These are phyloP conservation scores for Syzygium syzygioides DNA, from an alignment of 441 rosid species.

Conservation along the genomic window DNA sequence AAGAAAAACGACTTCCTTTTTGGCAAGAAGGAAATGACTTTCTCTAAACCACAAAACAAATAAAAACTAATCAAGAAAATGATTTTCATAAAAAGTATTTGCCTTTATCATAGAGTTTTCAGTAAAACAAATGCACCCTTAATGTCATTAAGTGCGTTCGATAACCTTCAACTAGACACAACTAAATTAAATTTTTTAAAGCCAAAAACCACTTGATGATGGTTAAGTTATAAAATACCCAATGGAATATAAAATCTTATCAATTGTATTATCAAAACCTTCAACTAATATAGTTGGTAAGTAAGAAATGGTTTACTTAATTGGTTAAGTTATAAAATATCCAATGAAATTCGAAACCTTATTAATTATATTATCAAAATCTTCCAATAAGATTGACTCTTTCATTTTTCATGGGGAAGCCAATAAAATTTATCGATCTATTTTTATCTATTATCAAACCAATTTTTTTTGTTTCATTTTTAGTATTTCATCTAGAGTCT, in stretches of 20 bases:
- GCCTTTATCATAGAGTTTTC: not conserved
- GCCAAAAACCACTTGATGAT: not conserved
- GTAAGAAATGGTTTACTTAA: not conserved
- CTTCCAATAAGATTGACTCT: not conserved
- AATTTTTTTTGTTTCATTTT: not conserved
- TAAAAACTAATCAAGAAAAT: not conserved
- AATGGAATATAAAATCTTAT: not conserved
- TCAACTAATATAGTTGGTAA: not conserved
- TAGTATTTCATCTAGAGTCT: not conserved
- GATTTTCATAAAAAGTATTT: too few relatives aligned
- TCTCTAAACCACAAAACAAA: too few relatives aligned
- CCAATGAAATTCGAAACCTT: not conserved
- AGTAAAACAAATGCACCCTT: not conserved
- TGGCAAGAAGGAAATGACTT: not conserved
- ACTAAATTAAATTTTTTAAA: not conserved
- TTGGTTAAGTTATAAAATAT: not conserved
- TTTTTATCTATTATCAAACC: not conserved
- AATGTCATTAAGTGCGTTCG: not conserved
- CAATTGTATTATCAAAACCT: not conserved
- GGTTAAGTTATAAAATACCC: not conserved
- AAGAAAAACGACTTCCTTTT: not conserved
- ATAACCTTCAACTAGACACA: not conserved
- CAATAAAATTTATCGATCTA: not conserved
- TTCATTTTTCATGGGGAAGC: not conserved
- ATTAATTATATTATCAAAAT: not conserved